Conservation (phyloP, 805 yeast genomes). For the Candida boidinii region DNA sequence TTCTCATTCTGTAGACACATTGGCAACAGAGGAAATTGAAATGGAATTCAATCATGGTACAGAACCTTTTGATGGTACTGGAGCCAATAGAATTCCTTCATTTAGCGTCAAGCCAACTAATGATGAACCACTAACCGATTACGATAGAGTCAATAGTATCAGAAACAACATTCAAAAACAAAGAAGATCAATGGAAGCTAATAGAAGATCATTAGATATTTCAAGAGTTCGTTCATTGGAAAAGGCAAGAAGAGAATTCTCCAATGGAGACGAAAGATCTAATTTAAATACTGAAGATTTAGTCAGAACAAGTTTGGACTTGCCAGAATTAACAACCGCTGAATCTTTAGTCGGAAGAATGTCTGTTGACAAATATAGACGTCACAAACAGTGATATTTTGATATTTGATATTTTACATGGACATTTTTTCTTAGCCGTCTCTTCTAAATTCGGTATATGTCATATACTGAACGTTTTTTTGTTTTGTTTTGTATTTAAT, state of each 20-base stretch:
- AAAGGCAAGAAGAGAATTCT: conserved; percentile 13
- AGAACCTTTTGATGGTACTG: conserved; percentile 18
- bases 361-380: conserved; percentile 4
- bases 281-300: conserved; percentile 13
- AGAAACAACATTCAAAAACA: conserved; percentile 10
- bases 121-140: conserved; percentile 11
- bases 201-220: conserved; percentile 15
- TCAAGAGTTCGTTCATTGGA: conserved; percentile 4
- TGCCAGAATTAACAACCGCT: conserved; percentile 28
- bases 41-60: conserved; percentile 28
- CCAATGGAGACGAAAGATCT: conserved; percentile 12
- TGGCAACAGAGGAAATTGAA: conserved; percentile 44
- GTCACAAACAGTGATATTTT: too few relatives aligned
- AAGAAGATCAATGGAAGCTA: conserved; percentile 12
- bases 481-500: too few relatives aligned
- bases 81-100: conserved; percentile 24
- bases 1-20: conserved; percentile 25
- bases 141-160: conserved; percentile 13
- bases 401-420: too few relatives aligned
- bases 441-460: too few relatives aligned
- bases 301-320: conserved; percentile 29
- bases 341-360: conserved; percentile 23
- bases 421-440: too few relatives aligned
- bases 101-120: conserved; percentile 17
- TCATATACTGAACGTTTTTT: too few relatives aligned